Conservation (phyloP, 2,329 filamentous ascomycete species). For the Aspergillus neoniger region DNA sequence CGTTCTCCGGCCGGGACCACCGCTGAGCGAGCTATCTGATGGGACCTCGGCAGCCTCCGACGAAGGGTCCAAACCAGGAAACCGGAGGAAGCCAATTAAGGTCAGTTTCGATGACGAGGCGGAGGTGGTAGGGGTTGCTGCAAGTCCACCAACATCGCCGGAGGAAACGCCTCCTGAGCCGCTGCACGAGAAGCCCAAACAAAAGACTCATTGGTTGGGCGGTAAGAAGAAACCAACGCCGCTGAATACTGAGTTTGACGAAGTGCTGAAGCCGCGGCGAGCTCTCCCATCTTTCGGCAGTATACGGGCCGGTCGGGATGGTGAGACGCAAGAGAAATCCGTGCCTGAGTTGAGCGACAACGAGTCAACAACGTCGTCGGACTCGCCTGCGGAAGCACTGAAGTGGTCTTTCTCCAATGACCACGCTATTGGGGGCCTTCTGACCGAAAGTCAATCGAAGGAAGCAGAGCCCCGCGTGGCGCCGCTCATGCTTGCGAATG, state of each 20-base stretch:
- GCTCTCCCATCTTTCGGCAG: constrained; percentile 66
- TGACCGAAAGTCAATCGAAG: constrained; percentile 44
- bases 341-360: constrained; percentile 32
- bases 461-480: constrained; percentile 1
- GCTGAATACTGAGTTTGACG: constrained; percentile 50
- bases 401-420: constrained; percentile 52
- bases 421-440: constrained; percentile 52
- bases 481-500: background rate
- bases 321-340: constrained; percentile 19
- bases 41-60: constrained; percentile 53
- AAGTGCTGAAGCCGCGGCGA: constrained; percentile 60
- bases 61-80: constrained; percentile 41
- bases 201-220: constrained; percentile 38
- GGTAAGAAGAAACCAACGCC: constrained; percentile 35
- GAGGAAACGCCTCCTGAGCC: constrained; percentile 41
- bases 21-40: constrained; percentile 59
- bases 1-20: constrained; percentile 30
- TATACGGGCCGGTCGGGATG: constrained; percentile 52
- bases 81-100: constrained; percentile 56
- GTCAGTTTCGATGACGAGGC: constrained; percentile 70
- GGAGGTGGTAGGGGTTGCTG: constrained; percentile 49
- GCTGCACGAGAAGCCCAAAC: constrained; percentile 35
- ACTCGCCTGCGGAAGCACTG: constrained; percentile 45
- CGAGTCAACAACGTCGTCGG: constrained; percentile 40
- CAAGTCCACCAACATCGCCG: constrained; percentile 44